Percentiles rank a stretch among this genome's conserved stretches.
Conservation (phyloP, 768 basidiomycete genomes). For the Clitopilus hobsonii region DNA sequence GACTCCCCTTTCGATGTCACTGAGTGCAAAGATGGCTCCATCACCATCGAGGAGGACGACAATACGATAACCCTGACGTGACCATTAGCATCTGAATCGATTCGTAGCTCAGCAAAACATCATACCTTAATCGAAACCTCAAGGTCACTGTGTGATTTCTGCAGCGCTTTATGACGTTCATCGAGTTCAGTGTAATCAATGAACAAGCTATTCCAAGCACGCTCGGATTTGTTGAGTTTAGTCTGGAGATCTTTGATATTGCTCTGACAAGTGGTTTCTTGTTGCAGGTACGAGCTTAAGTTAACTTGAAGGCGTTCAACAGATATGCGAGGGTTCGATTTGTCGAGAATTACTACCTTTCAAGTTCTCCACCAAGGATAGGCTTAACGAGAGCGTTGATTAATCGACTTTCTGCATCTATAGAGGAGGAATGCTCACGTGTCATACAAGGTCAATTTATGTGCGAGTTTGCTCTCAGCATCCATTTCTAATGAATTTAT, state of each 20-base stretch:
- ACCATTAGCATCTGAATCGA: background rate
- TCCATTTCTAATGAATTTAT: too few relatives aligned
- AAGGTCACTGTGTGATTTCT: background rate
- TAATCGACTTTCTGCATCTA: too few relatives aligned
- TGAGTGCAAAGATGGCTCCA: slow-evolving; percentile 51
- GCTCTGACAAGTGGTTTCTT: background rate
- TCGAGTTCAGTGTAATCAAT: background rate
- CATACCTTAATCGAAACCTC: background rate
- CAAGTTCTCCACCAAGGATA: too few relatives aligned
- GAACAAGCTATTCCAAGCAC: background rate
- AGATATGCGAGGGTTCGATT: too few relatives aligned
- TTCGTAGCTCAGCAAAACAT: background rate
- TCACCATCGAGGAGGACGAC: slow-evolving; percentile 65
- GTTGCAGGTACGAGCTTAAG: background rate
- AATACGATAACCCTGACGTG: slow-evolving; percentile 36
- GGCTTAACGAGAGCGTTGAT: too few relatives aligned
- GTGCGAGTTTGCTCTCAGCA: too few relatives aligned
- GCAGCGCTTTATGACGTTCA: background rate
- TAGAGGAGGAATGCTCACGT: too few relatives aligned
- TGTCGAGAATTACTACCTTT: too few relatives aligned
- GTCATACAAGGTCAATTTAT: too few relatives aligned
- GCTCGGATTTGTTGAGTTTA: background rate
- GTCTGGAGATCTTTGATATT: background rate
- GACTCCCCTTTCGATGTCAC: slow-evolving; percentile 50
- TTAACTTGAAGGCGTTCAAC: too few relatives aligned